phyloP scores from a whole-genome alignment of 2,329 filamentous ascomycete species.

The Albifimbria verrucaria region DNA sequence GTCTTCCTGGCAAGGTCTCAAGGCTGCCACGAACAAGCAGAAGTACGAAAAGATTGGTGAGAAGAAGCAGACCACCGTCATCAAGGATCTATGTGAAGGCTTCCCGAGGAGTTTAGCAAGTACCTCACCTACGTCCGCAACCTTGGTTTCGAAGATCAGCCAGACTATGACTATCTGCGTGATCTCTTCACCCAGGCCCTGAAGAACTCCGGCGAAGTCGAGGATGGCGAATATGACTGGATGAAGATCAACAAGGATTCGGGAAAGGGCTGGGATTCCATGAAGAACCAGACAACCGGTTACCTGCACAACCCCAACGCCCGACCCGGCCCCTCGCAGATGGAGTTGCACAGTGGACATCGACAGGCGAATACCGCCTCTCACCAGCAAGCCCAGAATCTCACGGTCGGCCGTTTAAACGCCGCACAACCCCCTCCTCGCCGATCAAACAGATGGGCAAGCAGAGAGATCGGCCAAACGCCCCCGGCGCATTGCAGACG shows the following conservation, averaged over 20 bases:
- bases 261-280: constrained; percentile 82
- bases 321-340: constrained; percentile 76
- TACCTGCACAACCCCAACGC: constrained; percentile 74
- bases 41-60: constrained; percentile 99
- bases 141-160: constrained; percentile 95
- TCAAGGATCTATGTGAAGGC: constrained; percentile 94
- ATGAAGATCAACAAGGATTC: constrained; percentile 87
- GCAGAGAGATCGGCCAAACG: constrained; percentile 73
- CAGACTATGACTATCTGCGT: constrained; percentile 96
- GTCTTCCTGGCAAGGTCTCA: constrained; percentile 71
- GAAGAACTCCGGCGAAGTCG: constrained; percentile 89
- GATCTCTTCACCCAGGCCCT: constrained; percentile 95
- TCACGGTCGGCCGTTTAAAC: constrained; percentile 89
- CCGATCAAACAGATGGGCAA: constrained; percentile 79
- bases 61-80: constrained; percentile 97
- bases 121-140: constrained; percentile 97
- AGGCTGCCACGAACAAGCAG: constrained; percentile 80
- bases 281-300: constrained; percentile 60
- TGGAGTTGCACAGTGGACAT: constrained; percentile 76
- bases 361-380: constrained; percentile 62
- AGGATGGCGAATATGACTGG: constrained; percentile 99
- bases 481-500: constrained; percentile 66
- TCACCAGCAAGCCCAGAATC: constrained; percentile 59
- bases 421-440: constrained; percentile 83
- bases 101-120: constrained; percentile 96